These are phyloP conservation scores for Oidiodendron maius DNA, from an alignment of 495 filamentous ascomycete genomes.

Conservation along the genomic window DNA sequence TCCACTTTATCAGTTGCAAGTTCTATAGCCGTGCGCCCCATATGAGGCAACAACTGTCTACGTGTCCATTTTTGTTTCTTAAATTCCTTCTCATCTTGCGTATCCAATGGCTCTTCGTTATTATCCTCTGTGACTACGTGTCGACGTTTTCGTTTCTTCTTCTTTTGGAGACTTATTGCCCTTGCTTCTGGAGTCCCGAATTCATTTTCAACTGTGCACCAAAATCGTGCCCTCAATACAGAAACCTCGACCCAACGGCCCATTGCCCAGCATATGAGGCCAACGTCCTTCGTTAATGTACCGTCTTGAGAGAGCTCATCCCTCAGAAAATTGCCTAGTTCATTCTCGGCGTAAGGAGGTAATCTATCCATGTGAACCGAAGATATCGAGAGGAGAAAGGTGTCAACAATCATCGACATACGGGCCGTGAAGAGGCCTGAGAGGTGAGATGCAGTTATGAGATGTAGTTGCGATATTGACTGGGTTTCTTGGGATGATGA, in stretches of 20 bases:
- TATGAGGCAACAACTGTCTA: constrained; percentile 25
- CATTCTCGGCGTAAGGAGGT: constrained; percentile 32
- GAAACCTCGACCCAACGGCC: constrained; percentile 44
- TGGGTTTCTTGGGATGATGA: constrained; percentile 1
- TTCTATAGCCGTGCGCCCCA: constrained; percentile 39
- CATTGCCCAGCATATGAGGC: constrained; percentile 44
- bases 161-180: constrained; percentile 25
- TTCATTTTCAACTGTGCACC: constrained; percentile 37
- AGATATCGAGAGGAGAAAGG: constrained; percentile 30
- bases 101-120: constrained; percentile 10
- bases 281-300: constrained; percentile 35
- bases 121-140: constrained; percentile 13
- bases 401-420: constrained; percentile 42
- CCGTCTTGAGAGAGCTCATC: constrained; percentile 21
- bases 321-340: constrained; percentile 37
- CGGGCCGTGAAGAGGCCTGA: constrained; percentile 37
- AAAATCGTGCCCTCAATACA: constrained; percentile 36
- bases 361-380: constrained; percentile 34
- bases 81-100: constrained; percentile 9
- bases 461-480: constrained; percentile 24
- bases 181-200: constrained; percentile 25
- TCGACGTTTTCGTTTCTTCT: constrained; percentile 21
- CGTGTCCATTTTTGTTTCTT: constrained; percentile 14
- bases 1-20: constrained; percentile 21
- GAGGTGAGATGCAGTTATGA: constrained; percentile 31